phyloP scores from a whole-genome alignment of 805 yeast genomes.

The Kuraishia piskuri region DNA sequence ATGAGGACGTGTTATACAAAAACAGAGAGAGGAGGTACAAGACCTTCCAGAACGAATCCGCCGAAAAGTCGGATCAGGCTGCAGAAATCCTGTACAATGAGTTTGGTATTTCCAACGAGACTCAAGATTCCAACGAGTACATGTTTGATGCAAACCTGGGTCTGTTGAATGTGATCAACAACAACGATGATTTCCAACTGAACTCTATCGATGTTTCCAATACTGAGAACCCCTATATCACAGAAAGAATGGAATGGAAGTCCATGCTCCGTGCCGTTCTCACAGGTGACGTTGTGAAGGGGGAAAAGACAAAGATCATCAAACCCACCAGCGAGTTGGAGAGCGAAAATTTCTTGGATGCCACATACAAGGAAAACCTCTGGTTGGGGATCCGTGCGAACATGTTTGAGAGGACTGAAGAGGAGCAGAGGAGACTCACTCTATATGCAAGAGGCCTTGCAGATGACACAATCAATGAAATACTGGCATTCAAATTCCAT shows the following conservation, averaged over 20 bases:
- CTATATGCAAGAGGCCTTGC: constrained; percentile 63
- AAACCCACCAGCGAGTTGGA: constrained; percentile 33
- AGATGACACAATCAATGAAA: constrained; percentile 63
- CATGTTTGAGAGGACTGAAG: constrained; percentile 69
- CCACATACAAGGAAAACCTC: constrained; percentile 57
- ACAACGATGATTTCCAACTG: constrained; percentile 26
- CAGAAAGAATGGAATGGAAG: constrained; percentile 93
- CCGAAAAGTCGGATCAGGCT: constrained; percentile 17
- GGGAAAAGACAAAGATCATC: constrained; percentile 76
- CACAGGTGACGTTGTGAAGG: constrained; percentile 89
- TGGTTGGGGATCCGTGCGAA: constrained; percentile 89
- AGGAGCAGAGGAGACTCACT: constrained; percentile 65
- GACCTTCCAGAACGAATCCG: constrained; percentile 9
- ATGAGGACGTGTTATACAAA: neutral
- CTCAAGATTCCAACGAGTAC: constrained; percentile 26
- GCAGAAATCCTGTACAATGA: constrained; percentile 21
- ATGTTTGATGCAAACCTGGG: constrained; percentile 25
- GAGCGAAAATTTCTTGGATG: constrained; percentile 39
- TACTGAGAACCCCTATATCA: constrained; percentile 26
- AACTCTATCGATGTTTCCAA: constrained; percentile 7
- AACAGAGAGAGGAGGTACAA: neutral
- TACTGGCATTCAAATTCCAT: constrained; percentile 52
- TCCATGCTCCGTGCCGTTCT: constrained; percentile 83
- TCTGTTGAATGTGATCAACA: constrained; percentile 20
- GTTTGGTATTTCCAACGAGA: constrained; percentile 21